Percentiles rank a stretch among this genome's conserved stretches.
phyloP scores from a whole-genome alignment of 2,329 filamentous ascomycete genomes.

The Daldinia eschscholtzii region DNA sequence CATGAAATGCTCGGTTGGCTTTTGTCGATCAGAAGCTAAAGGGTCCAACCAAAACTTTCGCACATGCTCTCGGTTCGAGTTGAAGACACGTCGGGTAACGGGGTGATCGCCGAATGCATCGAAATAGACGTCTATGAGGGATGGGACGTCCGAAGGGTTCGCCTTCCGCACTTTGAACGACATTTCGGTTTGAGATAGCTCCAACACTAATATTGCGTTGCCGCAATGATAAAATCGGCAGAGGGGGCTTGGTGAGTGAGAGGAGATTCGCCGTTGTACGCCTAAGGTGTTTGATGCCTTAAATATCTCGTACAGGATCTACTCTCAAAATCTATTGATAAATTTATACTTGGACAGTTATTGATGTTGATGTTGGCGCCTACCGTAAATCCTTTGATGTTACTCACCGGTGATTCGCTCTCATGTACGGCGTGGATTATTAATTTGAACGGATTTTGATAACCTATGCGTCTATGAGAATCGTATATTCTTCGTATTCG shows the following conservation, averaged over 20 bases:
- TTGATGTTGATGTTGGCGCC: neutral
- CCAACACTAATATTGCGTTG: neutral
- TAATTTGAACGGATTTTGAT: neutral
- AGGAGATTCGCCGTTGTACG: neutral
- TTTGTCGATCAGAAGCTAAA: constrained; percentile 14
- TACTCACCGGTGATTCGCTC: neutral
- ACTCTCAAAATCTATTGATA: neutral
- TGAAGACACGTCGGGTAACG: constrained; percentile 26
- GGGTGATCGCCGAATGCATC: constrained; percentile 44
- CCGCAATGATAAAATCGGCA: neutral
- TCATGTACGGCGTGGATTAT: neutral
- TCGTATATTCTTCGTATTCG: neutral
- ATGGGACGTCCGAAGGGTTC: constrained; percentile 32
- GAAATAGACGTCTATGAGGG: constrained; percentile 38
- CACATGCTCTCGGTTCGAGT: constrained; percentile 12
- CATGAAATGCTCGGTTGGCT: constrained; percentile 32
- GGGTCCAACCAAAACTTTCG: constrained; percentile 27
- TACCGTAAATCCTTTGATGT: neutral
- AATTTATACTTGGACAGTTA: neutral
- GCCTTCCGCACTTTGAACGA: constrained; percentile 36
- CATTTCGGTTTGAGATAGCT: constrained; percentile 27
- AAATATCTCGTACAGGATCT: neutral
- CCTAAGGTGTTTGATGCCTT: neutral
- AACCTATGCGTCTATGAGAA: neutral
- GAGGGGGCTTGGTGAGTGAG: neutral